These are phyloP conservation scores for Boletus subcaerulescens DNA, from an alignment of 768 basidiomycete species.

Conservation along the genomic window DNA sequence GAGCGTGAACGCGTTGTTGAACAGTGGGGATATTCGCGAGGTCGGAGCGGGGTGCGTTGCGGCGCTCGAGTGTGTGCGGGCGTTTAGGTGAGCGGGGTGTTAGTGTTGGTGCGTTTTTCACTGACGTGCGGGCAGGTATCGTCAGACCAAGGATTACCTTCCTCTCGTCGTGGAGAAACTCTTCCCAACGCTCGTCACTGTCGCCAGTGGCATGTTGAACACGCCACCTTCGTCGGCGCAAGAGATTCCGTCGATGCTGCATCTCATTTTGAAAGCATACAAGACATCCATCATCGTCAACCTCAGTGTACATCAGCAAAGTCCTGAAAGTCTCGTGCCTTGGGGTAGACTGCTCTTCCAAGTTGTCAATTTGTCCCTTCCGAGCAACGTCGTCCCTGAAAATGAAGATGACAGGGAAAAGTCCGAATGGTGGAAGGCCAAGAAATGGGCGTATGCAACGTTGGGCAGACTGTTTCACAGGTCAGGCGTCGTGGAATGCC, in stretches of 20 bases:
- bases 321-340: slow-evolving; percentile 69
- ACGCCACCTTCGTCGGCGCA: slow-evolving; percentile 56
- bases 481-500: slow-evolving; percentile 27
- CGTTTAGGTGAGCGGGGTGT: slow-evolving; percentile 33
- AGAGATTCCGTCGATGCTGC: slow-evolving; percentile 80
- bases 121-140: slow-evolving; percentile 52
- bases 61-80: slow-evolving; percentile 71
- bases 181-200: slow-evolving; percentile 73
- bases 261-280: slow-evolving; percentile 86
- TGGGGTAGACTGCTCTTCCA: slow-evolving; percentile 85
- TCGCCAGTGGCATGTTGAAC: slow-evolving; percentile 67
- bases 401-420: slow-evolving; percentile 75
- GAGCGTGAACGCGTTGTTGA: slow-evolving; percentile 62
- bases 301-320: slow-evolving; percentile 73
- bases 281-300: slow-evolving; percentile 76
- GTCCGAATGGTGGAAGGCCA: slow-evolving; percentile 87
- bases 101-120: background rate
- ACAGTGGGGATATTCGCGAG: slow-evolving; percentile 61
- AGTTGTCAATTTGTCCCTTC: slow-evolving; percentile 71
- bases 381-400: slow-evolving; percentile 60
- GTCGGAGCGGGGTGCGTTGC: slow-evolving; percentile 83
- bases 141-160: slow-evolving; percentile 58
- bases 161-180: slow-evolving; percentile 56
- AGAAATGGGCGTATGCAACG: slow-evolving; percentile 90
- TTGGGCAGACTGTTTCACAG: slow-evolving; percentile 78